Base-by-base conservation (phyloP, 2,329 filamentous ascomycete genomes). In the Venturia asperata region DNA sequence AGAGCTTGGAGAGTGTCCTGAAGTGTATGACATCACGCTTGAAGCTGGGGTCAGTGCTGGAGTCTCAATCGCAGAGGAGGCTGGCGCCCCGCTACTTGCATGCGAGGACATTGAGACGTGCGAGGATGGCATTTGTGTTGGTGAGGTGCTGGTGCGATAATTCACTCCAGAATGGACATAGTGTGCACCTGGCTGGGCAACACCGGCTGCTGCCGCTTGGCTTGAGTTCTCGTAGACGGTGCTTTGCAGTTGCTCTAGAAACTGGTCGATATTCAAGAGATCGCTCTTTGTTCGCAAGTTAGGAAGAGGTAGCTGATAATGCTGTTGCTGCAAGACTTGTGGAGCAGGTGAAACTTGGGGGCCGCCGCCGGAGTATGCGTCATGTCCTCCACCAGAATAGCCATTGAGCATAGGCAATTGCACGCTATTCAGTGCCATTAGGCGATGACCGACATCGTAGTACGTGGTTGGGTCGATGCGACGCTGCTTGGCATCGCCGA, bases 151-250 rank as follows among this genome's bases (percentile, higher is more conserved):
- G 10, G 81, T 78, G 63, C 84, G 82, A 73, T 83, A 84, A 68
- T 75, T 77, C 66, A 81, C 74, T 60, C 77, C 77, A 61, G 77
- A 76, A 67, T 82, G 81, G 21, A 85, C 78, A 71, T 89, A 87
- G 73, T 91, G 88, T 19, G 84, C 79, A 67, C 87, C 87, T 62
- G 89, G 86, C 68, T 92, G 86, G 70, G 90, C 89, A 66, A 95
- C 85, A 66, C 90, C 89, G 17, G 89, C 88, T 15, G 86, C 86
- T 2, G 91, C 90, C 41, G 91, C 88, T 62, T 92, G 88, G 71
- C 87, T 90, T 65, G 92, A 87, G 75, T 88, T 96, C 78, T 97
- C 94, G 74, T 97, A 97, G 61, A 97, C 91, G 58, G 93, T 97
- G 69, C 89, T 87, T 78, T 97, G 92, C 82, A 97, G 93, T 78